A percentile compares a stretch with the other conserved stretches of the same genome.
Evolutionary conservation across 164 flowering plant genomes (phyloP).

Genomic region (Cinnamomum chago): DNA sequence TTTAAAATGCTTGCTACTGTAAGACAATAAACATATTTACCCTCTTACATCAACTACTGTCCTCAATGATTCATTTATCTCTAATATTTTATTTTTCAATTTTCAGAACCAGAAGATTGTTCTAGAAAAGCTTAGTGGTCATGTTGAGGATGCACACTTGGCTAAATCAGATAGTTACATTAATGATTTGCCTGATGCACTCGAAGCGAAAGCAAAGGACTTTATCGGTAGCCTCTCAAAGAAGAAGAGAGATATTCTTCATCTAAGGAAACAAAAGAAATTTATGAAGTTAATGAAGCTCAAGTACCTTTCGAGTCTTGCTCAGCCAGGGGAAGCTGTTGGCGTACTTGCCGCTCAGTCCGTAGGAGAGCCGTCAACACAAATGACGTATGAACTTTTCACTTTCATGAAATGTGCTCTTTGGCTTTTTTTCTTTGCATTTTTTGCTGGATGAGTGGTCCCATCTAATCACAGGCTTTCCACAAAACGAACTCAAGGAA

Average conservation of each 20-base stretch:
- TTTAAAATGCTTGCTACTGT: conserved; percentile 62
- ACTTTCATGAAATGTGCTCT: background rate
- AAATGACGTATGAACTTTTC: conserved; percentile 79
- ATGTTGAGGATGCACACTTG: conserved; percentile 20
- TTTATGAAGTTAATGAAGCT: conserved; percentile 56
- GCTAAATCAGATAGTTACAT: conserved; percentile 40
- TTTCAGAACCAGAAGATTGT: conserved; percentile 62
- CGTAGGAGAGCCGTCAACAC: conserved; percentile 96
- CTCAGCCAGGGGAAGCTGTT: conserved; percentile 96
- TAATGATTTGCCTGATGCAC: conserved; percentile 45
- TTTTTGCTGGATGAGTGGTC: background rate
- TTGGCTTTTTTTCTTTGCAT: background rate
- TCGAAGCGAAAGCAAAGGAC: conserved; percentile 35
- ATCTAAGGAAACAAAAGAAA: conserved; percentile 23
- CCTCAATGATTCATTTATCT: background rate
- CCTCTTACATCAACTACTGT: background rate
- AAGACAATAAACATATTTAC: conserved; percentile 13
- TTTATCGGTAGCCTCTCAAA: conserved; percentile 23
- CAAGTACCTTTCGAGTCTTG: conserved; percentile 75
- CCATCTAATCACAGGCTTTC: background rate
- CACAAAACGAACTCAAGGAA: too few species aligned
- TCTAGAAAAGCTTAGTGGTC: conserved; percentile 26
- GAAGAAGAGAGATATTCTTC: conserved; percentile 11
- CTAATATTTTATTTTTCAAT: background rate
- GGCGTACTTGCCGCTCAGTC: conserved; percentile 98